Percentiles rank a stretch among this genome's conserved stretches.
These are phyloP conservation scores for Neospora caninum DNA, from an alignment of 169 alveolate species.

Conservation along the genomic window DNA sequence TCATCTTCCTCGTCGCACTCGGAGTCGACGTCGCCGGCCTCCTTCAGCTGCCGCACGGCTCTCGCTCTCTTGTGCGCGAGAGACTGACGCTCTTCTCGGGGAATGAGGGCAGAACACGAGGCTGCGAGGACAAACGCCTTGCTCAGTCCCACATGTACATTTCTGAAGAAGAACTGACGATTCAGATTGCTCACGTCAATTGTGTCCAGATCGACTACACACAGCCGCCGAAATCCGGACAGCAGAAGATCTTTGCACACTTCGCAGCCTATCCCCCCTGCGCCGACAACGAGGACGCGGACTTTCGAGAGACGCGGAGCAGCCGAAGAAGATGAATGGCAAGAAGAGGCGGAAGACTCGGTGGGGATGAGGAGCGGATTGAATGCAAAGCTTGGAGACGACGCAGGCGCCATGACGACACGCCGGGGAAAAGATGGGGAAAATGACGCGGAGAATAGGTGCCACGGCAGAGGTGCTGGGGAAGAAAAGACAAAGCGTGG, in stretches of 20 bases:
- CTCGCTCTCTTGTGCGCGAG: conserved; percentile 1
- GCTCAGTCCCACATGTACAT: conserved; percentile 52
- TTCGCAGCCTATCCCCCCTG: conserved; percentile 99
- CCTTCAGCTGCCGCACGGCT: not conserved
- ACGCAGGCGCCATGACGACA: conserved; percentile 10
- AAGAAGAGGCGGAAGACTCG: not conserved
- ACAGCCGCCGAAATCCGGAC: conserved; percentile 91
- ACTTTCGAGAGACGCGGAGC: not conserved
- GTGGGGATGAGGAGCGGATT: not conserved
- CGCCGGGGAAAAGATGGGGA: not conserved
- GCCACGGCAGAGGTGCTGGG: not conserved
- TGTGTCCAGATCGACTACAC: conserved; percentile 95
- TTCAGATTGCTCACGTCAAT: conserved; percentile 96
- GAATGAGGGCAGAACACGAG: conserved; percentile 8
- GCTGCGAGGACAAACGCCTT: conserved; percentile 51
- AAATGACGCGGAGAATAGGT: not conserved
- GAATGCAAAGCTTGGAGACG: not conserved
- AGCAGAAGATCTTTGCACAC: conserved; percentile 91
- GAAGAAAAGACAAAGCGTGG: not conserved
- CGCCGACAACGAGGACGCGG: conserved; percentile 89
- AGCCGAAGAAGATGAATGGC: not conserved
- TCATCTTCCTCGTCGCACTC: not conserved
- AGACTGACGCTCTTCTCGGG: not conserved
- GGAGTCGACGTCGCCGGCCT: not conserved
- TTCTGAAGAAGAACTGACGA: conserved; percentile 94